phyloP scores from a whole-genome alignment of 345 rosid genomes.

The Anacardium occidentale region DNA sequence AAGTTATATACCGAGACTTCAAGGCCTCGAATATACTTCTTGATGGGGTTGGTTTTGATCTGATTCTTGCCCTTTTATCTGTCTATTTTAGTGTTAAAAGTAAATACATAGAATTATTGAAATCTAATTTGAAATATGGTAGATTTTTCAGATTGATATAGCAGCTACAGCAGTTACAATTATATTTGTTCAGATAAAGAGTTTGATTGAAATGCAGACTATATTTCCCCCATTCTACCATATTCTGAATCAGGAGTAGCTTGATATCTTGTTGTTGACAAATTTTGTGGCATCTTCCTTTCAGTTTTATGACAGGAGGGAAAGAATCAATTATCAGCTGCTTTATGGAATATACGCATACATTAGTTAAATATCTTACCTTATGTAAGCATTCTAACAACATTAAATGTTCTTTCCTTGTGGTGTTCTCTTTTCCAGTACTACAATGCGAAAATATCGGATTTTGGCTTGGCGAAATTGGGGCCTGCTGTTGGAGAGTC shows the following conservation, averaged over 20 bases:
- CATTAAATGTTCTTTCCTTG: not conserved
- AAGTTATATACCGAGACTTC: slow-evolving; percentile 81
- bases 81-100: not conserved
- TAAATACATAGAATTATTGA: not conserved
- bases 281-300: too few relatives aligned
- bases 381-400: not conserved
- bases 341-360: not conserved
- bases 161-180: not conserved
- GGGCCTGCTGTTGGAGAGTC: slow-evolving; percentile 61
- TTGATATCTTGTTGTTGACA: too few relatives aligned
- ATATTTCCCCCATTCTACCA: too few relatives aligned
- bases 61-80: not conserved
- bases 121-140: not conserved
- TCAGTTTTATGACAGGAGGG: not conserved
- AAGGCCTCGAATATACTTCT: slow-evolving; percentile 82
- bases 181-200: not conserved
- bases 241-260: too few relatives aligned
- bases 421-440: slow-evolving; percentile 23
- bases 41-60: slow-evolving; percentile 53
- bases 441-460: slow-evolving; percentile 60
- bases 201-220: not conserved
- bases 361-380: not conserved
- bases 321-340: not conserved
- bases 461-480: slow-evolving; percentile 67
- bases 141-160: not conserved